Evolutionary conservation across 164 flowering plant species (phyloP).

Genomic region (Chimonanthus salicifolius): DNA sequence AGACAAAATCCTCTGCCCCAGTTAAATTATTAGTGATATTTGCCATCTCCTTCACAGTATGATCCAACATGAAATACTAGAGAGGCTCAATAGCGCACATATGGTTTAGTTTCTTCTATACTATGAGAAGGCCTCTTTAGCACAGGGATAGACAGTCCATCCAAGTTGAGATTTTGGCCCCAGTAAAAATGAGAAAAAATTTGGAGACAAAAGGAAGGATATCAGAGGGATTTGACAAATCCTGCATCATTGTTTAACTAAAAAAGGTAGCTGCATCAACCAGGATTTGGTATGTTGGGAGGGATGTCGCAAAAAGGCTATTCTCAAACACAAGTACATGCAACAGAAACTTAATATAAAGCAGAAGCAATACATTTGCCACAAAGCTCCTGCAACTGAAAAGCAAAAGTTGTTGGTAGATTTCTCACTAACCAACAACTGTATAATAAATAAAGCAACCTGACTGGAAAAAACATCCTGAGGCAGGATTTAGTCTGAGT

Average conservation of each 20-base stretch:
- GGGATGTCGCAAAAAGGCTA: too few relatives aligned
- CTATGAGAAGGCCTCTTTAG: background rate
- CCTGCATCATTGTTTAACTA: background rate
- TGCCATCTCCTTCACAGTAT: background rate
- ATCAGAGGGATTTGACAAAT: too few relatives aligned
- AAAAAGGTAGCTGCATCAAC: background rate
- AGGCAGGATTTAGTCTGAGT: too few relatives aligned
- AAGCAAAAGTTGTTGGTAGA: background rate
- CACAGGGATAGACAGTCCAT: background rate
- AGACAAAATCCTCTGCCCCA: background rate
- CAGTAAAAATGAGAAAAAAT: background rate
- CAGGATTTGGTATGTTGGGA: too few relatives aligned
- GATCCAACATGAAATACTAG: background rate
- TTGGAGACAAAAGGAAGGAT: background rate
- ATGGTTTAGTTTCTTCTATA: background rate
- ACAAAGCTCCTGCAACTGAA: background rate
- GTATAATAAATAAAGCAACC: too few relatives aligned
- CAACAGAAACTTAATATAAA: background rate
- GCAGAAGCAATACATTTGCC: background rate
- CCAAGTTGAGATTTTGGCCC: background rate
- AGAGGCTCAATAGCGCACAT: background rate
- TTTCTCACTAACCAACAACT: too few relatives aligned
- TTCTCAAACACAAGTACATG: background rate
- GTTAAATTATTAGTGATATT: background rate
- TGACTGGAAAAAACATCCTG: too few relatives aligned